Percentiles rank a stretch among this genome's conserved stretches.
phyloP scores from a whole-genome alignment of 495 filamentous ascomycete species.

The Xylaria longipes region DNA sequence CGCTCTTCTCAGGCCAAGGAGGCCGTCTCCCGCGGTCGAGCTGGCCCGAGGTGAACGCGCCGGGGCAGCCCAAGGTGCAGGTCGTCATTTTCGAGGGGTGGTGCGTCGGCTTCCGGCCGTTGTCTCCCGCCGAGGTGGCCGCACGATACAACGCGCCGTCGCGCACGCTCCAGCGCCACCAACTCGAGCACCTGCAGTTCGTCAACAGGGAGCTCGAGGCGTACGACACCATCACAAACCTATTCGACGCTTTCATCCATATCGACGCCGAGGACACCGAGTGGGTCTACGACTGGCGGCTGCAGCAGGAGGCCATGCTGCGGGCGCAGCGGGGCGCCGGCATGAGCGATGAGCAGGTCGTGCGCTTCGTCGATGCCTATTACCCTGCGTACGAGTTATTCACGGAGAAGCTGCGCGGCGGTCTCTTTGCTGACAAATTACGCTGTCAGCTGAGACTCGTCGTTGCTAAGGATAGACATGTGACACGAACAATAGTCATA shows the following conservation, averaged over 20 bases:
- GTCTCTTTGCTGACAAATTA: conserved; percentile 60
- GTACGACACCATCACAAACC: conserved; percentile 78
- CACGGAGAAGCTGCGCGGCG: conserved; percentile 68
- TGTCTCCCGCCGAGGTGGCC: conserved; percentile 61
- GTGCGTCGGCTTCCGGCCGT: conserved; percentile 83
- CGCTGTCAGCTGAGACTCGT: conserved; percentile 73
- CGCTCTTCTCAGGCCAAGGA: conserved; percentile 75
- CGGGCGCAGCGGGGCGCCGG: conserved; percentile 65
- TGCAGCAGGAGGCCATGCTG: conserved; percentile 78
- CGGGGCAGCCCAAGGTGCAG: conserved; percentile 57
- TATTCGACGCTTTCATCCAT: conserved; percentile 82
- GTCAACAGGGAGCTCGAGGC: conserved; percentile 71
- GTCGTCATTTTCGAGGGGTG: conserved; percentile 90
- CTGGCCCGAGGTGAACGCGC: conserved; percentile 70
- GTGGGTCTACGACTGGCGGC: conserved; percentile 88
- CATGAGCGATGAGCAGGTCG: conserved; percentile 70
- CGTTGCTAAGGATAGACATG: conserved; percentile 70
- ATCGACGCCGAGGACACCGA: conserved; percentile 79
- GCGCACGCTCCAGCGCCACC: conserved; percentile 60
- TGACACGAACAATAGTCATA: conserved; percentile 62
- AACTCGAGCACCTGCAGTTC: conserved; percentile 70
- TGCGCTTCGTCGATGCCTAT: conserved; percentile 62
- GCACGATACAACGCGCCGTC: conserved; percentile 61
- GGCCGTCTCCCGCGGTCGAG: conserved; percentile 68
- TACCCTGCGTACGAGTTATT: conserved; percentile 74